Conservation (phyloP, 202 grass and related monocot species). For the Cymbopogon flexuosus region DNA sequence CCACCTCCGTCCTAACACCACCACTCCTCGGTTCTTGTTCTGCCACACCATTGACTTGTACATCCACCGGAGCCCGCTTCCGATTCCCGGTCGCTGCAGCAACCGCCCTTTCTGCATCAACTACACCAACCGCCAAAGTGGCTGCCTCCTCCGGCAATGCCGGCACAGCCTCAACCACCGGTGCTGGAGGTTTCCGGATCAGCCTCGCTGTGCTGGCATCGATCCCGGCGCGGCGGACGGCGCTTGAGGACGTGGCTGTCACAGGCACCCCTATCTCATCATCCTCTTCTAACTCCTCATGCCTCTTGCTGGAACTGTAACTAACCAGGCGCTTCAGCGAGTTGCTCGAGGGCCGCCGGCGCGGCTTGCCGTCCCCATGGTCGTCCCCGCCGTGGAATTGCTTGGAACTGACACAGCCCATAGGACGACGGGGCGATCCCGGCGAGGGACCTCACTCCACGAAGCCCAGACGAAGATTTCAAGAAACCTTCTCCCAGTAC, state of each 20-base stretch:
- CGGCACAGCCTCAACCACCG: slow-evolving; percentile 32
- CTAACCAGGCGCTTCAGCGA: slow-evolving; percentile 78
- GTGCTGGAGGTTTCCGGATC: slow-evolving; percentile 54
- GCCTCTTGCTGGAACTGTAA: slow-evolving; percentile 58
- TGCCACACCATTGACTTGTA: slow-evolving; percentile 19
- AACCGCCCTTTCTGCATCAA: slow-evolving; percentile 38
- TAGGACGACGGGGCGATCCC: slow-evolving; percentile 39
- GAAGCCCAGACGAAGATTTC: background rate
- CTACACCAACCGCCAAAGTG: slow-evolving; percentile 15
- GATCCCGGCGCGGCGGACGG: background rate
- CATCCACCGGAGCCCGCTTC: slow-evolving; percentile 28
- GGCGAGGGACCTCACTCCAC: slow-evolving; percentile 22
- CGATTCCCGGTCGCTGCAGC: slow-evolving; percentile 22
- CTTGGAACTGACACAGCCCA: slow-evolving; percentile 91
- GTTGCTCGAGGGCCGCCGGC: slow-evolving; percentile 63
- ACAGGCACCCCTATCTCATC: slow-evolving; percentile 57
- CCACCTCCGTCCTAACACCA: slow-evolving; percentile 17
- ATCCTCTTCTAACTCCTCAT: slow-evolving; percentile 54
- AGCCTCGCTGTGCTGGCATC: slow-evolving; percentile 53
- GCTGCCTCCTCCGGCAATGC: slow-evolving; percentile 39
- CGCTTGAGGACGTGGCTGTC: slow-evolving; percentile 29
- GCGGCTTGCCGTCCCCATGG: slow-evolving; percentile 43
- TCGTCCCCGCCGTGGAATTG: slow-evolving; percentile 56
- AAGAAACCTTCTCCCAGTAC: slow-evolving; percentile 42
- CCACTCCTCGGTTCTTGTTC: slow-evolving; percentile 41